Conservation (phyloP, 1,284 basidiomycete genomes). For the Laetiporus sulphureus region DNA sequence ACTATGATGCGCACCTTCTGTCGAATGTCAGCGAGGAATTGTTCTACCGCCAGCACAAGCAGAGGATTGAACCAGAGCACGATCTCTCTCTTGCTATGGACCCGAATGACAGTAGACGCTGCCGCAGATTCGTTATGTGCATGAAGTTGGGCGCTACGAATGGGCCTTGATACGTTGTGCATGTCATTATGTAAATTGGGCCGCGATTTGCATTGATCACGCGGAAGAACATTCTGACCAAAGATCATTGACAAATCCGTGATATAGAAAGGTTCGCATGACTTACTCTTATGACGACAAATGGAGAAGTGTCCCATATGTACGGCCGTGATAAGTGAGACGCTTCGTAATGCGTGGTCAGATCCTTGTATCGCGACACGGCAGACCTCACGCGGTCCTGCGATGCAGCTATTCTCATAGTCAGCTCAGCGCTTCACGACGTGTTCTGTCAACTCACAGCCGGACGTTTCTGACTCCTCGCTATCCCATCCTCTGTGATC, state of each 20-base stretch:
- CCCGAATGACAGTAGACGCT: conserved; percentile 15
- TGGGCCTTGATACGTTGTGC: neutral
- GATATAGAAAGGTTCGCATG: no score
- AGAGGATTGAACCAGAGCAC: conserved; percentile 20
- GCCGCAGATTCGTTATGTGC: neutral
- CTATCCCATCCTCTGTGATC: conserved; percentile 44
- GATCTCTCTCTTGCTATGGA: conserved; percentile 13
- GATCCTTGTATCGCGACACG: conserved; percentile 16
- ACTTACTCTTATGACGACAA: conserved; percentile 26
- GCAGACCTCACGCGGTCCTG: conserved; percentile 12
- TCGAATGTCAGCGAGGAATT: conserved; percentile 16
- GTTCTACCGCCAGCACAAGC: conserved; percentile 13
- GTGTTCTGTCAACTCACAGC: conserved; percentile 11
- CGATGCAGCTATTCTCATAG: conserved; percentile 7
- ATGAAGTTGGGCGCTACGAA: neutral
- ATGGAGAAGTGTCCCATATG: conserved; percentile 31
- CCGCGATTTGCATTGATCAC: neutral
- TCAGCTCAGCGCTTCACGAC: neutral
- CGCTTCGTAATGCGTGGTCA: conserved; percentile 27
- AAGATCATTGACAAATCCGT: neutral
- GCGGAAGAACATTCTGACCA: neutral
- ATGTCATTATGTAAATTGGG: no score
- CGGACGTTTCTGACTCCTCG: conserved; percentile 41
- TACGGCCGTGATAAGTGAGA: conserved; percentile 23
- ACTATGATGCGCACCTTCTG: no score